Evolutionary conservation across 352 stramenopile species (phyloP), one percentile per base, ranked within the genome.

Genomic region (Stephanocyclus meneghinianus): DNA sequence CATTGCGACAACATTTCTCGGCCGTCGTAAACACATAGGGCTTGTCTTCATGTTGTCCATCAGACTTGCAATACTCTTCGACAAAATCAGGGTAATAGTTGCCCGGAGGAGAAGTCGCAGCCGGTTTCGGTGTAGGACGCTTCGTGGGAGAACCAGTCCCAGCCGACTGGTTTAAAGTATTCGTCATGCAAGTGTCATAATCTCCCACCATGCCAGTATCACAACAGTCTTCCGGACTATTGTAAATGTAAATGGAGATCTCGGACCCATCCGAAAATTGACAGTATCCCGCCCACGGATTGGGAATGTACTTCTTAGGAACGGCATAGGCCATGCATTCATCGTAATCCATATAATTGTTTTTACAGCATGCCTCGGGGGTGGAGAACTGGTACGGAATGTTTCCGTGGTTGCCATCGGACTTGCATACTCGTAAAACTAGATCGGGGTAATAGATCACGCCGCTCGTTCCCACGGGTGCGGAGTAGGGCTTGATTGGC

Each of bases 231-330:
- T 71, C 59, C 1, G 50, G n/a, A 64, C 10, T 66, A 16, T 60
- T 21, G 51, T 62, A 78, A 57, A 55, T 68, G 35, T 81, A 81
- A 2, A 63, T 26, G 50, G 1, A 71, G 35, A 56, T 60, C 5
- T 47, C 76, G 3, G 73, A 60, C 0, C 56, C 40, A 21, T 72
- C 69, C 26, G 76, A 50, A 21, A 53, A 53, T 57, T 68, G 57
- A 51, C 76, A 83, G 32, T 78, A 51, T 30, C 75, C 75, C 21
- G 15, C n/a, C 16, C 9, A n/a, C 11, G 75, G 40, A 51, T 83
- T 62, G 0, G 75, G 75, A 32, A 74, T 77, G 30, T 67, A 82
- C 42, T 69, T 50, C 30, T 71, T 60, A 2, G 45, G 26, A 47
- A 13, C 10, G 18, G 62, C 62, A 60, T 60, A 71, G 10, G 62